A percentile compares a stretch with the other conserved stretches of the same genome.
These are phyloP conservation scores for Backusella australiensis DNA, from an alignment of 192 early-diverging fungal species.

Conservation along the genomic window DNA sequence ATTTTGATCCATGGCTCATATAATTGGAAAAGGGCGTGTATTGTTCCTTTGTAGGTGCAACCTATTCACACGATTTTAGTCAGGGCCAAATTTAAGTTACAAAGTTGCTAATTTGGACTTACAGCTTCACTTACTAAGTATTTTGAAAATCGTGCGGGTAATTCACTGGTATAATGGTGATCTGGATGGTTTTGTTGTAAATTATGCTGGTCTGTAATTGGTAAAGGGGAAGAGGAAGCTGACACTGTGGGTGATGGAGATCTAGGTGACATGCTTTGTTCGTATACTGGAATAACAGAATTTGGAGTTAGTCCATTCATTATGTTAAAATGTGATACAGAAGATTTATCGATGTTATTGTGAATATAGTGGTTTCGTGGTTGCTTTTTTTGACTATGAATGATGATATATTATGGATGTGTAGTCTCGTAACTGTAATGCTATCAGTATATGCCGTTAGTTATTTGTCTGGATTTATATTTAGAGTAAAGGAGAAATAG, in stretches of 20 bases:
- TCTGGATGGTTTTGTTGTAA: background rate
- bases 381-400: background rate
- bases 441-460: background rate
- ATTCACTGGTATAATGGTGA: background rate
- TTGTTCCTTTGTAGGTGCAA: background rate
- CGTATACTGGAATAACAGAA: background rate
- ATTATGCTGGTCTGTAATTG: background rate
- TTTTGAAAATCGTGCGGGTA: background rate
- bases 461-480: background rate
- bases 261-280: background rate
- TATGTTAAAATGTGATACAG: background rate
- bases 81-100: background rate
- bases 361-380: background rate
- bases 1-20: background rate
- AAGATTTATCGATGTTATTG: background rate
- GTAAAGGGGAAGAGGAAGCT: background rate
- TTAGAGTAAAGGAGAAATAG: background rate
- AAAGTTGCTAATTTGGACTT: background rate
- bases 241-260: background rate
- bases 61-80: background rate
- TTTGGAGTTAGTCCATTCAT: background rate
- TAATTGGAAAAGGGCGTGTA: background rate
- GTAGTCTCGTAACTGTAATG: background rate
- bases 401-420: background rate
- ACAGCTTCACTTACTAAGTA: background rate